Evolutionary conservation across 768 basidiomycete genomes (phyloP), one percentile per base, ranked within the genome.

Genomic region (Tylopilus subfusipes): DNA sequence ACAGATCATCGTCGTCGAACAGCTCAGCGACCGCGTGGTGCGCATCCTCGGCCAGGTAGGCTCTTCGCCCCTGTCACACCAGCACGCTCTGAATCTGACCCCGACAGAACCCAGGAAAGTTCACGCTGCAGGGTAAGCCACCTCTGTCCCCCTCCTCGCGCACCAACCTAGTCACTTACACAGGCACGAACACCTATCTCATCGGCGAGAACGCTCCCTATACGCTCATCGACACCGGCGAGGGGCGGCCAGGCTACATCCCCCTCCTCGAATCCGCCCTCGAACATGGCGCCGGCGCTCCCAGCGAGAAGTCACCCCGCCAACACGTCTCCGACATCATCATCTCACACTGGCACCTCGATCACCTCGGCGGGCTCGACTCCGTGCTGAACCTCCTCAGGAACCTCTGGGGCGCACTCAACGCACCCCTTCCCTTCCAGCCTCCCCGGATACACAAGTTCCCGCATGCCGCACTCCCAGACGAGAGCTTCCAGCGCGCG

Each of bases 131-230:
- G 76, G 93, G 90, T 86, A 50, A 51, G 19, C 36, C 14, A 21
- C 19, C 3, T 43, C 39, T 30, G 9, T 14, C 45, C 18, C n/a
- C 29, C 10, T 38, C 16, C 42, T n/a, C 52, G 5, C 33, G 5
- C 36, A 5, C 13, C 11, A 10, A 31, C 50, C 42, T 12, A 54
- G 16, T n/a, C 18, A 1, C 5, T 19, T 4, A n/a, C 16, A 8
- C 50, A 90, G 90, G 93, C 19, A 96, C 93, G 3, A 94, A 96
- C 65, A 94, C 93, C 2, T 97, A 96, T 65, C 75, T 97, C 57
- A 62, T 95, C 42, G 92, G 92, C 22, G 71, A 73, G 48, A 72
- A 73, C 25, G 82, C 83, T 53, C 90, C 90, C 8, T 92, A 83
- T 69, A 81, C 84, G 33, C 84, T 96, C 46, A 68, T 96, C 56